phyloP scores from a whole-genome alignment of 1,284 basidiomycete genomes.

The Boletellus sp. region DNA sequence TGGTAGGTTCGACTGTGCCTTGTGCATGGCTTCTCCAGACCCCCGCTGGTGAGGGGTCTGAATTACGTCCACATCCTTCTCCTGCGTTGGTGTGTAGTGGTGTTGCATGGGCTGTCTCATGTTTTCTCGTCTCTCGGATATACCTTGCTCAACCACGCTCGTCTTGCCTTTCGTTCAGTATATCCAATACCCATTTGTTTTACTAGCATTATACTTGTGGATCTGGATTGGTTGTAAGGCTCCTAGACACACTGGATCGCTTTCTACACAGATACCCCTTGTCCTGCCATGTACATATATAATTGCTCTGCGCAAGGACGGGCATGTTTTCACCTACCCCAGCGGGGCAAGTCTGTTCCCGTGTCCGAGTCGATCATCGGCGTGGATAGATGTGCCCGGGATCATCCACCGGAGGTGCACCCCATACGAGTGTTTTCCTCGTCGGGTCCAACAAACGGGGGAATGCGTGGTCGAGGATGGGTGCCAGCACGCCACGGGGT shows the following conservation, averaged over 20 bases:
- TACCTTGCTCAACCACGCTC: not conserved
- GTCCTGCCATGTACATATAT: not conserved
- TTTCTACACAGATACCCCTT: no score
- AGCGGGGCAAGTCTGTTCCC: not conserved
- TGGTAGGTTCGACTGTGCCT: conserved; percentile 8
- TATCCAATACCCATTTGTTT: not conserved
- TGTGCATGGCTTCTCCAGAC: conserved; percentile 56
- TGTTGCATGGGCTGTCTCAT: conserved; percentile 37
- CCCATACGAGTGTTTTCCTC: conserved; percentile 61
- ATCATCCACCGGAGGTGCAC: conserved; percentile 63
- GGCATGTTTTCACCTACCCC: not conserved
- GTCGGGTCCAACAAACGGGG: conserved; percentile 55
- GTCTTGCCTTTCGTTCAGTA: not conserved
- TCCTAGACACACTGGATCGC: no score
- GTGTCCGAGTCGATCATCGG: conserved; percentile 7
- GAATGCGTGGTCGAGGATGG: conserved; percentile 42
- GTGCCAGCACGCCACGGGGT: conserved; percentile 43
- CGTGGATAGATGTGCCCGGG: conserved; percentile 44
- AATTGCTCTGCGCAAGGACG: not conserved
- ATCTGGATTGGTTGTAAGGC: no score
- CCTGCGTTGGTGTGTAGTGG: conserved; percentile 54
- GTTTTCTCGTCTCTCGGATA: not conserved
- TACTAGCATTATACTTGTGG: no score
- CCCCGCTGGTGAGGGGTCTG: conserved; percentile 42
- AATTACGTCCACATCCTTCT: conserved; percentile 16